Evolutionary conservation across 306 rosid species (phyloP), one percentile per base, ranked within the genome.

Genomic region (Erythrophleum fordii): DNA sequence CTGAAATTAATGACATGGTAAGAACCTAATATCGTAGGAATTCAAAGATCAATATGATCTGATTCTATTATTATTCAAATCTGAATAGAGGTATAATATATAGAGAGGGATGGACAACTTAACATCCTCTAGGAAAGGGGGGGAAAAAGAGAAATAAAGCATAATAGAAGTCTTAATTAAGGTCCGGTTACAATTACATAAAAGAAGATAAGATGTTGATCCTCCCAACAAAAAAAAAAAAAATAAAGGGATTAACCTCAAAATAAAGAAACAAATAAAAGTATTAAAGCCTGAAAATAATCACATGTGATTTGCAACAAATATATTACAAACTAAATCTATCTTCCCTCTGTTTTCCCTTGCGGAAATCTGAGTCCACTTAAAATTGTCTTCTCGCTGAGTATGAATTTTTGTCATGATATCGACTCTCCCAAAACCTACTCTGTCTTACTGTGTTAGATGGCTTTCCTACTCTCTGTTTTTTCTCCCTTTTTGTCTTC

Each of bases 1-100:
- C 93, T 11, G 99, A 96, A 89, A 90, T 96, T 72, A 96, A 88
- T 87, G 99, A 96, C 83, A 83, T 96, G 99, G 99, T 96, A 91
- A 93, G 91, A 77, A 52, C 76, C 67, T 61, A 52, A 41, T 58
- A 23, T 23, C 12, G 17, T 23, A 58, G 17, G 17, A 5, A 58
- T 25, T 25, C 25, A 25, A 34, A 56, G 62, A 22, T 22, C 14
- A 23, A 11, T n/a, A n/a, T 56, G 31, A 17, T 58, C 35, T 58
- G 64, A 25, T 58, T 58, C 64, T 58, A 34, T 58, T 58, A 58
- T 23, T 23, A 25, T 26, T 58, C 17, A 4, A 23, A 18, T 58
- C 34, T n/a, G 11, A 23, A 58, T 18, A 12, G 8, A 37, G 34
- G 17, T 25, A 25, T 34, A 58, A 11, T 58, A 26, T 58, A 11